These are phyloP conservation scores for Vickermania spadyakhi DNA, from an alignment of 208 protist species.

Conservation along the genomic window DNA sequence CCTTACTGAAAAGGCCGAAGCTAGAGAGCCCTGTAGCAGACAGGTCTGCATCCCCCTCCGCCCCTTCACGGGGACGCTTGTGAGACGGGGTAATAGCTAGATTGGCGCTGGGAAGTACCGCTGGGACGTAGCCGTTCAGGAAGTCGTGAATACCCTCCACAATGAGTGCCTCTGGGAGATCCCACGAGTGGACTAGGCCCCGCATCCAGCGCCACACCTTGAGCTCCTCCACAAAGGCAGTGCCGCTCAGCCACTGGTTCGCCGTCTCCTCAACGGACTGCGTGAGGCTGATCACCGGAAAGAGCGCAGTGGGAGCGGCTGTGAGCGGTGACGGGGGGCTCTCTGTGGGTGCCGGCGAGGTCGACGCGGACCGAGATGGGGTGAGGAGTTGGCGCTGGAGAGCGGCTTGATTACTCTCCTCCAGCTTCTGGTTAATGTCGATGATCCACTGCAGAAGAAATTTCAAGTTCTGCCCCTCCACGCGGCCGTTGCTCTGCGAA, in stretches of 20 bases:
- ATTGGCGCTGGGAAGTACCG: too few relatives aligned
- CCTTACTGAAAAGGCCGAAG: too few relatives aligned
- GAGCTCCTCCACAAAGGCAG: constrained; percentile 80
- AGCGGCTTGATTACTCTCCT: neutral
- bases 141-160: constrained; percentile 12
- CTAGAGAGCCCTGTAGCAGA: too few relatives aligned
- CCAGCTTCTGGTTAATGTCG: neutral
- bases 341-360: neutral
- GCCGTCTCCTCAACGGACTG: neutral
- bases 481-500: neutral
- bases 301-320: constrained; percentile 4
- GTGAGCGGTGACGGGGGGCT: neutral
- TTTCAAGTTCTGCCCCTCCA: neutral
- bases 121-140: constrained; percentile 3
- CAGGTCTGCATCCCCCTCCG: too few relatives aligned
- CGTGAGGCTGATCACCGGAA: constrained; percentile 17
- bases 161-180: constrained; percentile 11
- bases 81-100: too few relatives aligned
- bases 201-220: constrained; percentile 83
- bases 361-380: neutral
- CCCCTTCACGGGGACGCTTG: too few relatives aligned
- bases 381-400: neutral
- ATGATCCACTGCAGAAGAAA: neutral
- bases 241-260: constrained; percentile 55
- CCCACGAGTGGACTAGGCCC: constrained; percentile 24